phyloP scores from a whole-genome alignment of 2,329 filamentous ascomycete genomes.

The Cladosporium sp. region DNA sequence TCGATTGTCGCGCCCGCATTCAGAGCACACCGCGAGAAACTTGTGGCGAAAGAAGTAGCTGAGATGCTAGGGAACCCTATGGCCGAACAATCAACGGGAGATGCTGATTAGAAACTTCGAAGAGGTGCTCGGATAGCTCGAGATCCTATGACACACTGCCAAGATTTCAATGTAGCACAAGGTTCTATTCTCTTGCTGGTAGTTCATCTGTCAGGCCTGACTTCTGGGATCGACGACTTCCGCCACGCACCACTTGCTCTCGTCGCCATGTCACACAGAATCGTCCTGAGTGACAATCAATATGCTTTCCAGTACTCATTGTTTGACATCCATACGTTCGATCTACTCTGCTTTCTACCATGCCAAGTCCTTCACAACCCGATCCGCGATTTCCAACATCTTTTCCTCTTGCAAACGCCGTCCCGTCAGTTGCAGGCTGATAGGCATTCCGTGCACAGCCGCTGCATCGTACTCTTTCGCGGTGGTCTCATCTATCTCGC shows the following conservation, averaged over 20 bases:
- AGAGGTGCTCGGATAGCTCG: background rate
- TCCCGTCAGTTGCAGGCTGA: conserved; percentile 37
- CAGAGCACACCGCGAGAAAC: conserved; percentile 62
- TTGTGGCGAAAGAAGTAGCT: conserved; percentile 22
- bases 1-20: conserved; percentile 76
- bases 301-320: background rate
- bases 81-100: background rate
- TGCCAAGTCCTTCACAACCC: conserved; percentile 25
- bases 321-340: background rate
- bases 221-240: background rate
- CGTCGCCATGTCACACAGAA: background rate
- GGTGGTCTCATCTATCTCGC: conserved; percentile 42
- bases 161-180: background rate
- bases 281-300: background rate
- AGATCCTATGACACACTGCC: background rate
- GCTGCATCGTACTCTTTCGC: conserved; percentile 37
- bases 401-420: conserved; percentile 40
- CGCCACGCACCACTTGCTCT: too few species aligned
- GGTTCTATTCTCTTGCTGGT: background rate
- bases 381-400: conserved; percentile 36
- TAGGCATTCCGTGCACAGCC: conserved; percentile 45
- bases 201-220: background rate
- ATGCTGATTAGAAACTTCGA: background rate
- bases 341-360: conserved; percentile 3
- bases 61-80: conserved; percentile 22